These are phyloP conservation scores for Fomitiporia mediterranea DNA, from an alignment of 1,284 basidiomycete genomes.

Conservation along the genomic window DNA sequence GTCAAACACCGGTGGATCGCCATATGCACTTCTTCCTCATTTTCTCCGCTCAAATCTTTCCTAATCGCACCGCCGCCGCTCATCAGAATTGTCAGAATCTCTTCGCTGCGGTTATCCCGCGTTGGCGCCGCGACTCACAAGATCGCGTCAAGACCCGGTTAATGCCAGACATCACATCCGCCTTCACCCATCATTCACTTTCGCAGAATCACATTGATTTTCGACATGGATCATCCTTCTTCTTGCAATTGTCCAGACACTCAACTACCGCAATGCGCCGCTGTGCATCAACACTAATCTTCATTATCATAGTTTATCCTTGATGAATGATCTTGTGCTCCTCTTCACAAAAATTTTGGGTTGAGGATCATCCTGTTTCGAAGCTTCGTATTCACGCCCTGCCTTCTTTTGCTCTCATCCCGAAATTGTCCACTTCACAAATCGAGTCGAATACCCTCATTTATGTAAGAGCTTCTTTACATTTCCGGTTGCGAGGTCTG, in stretches of 20 bases:
- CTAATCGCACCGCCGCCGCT: too few relatives aligned
- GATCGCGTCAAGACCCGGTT: not conserved
- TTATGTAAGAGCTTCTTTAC: not conserved
- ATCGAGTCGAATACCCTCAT: not conserved
- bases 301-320: not conserved
- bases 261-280: not conserved
- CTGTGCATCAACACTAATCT: not conserved
- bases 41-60: not conserved
- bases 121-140: not conserved
- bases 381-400: not conserved
- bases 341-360: not conserved
- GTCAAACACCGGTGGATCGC: not conserved
- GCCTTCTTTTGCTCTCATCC: not conserved
- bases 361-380: not conserved
- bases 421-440: not conserved
- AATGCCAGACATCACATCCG: not conserved
- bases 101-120: not conserved
- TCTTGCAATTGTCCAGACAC: not conserved
- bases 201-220: not conserved
- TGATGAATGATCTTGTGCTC: not conserved
- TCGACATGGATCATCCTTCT: not conserved
- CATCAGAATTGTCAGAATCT: too few relatives aligned
- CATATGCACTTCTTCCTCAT: not conserved
- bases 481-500: not conserved
- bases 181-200: not conserved